Base-by-base conservation (phyloP, 2,329 filamentous ascomycete species). In the Botrytis aclada region DNA sequence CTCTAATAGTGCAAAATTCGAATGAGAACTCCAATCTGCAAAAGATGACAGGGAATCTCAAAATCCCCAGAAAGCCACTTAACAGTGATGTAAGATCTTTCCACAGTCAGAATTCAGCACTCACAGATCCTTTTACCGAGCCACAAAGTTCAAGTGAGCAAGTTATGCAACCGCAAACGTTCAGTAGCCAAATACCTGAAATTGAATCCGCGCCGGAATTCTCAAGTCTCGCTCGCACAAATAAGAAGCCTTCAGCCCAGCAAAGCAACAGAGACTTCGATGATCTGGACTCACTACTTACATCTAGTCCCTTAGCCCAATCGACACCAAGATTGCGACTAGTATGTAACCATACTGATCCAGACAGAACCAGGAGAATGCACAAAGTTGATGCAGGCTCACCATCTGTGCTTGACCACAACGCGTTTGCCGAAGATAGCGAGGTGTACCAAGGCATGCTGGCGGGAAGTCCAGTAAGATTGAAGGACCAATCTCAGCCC, bases 321-420 rank as follows among this genome's bases (percentile, higher is more conserved):
- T 80, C 79, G n/a, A 80, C 79, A 1, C 79, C 78, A 64, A 73
- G 76, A 54, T 73, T 77, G 43, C 75, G 76, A 8, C 70, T 78
- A 14, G 76, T 78, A 32, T 56, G 51, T 37, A 76, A 77, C 34
- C 70, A 69, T 4, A 74, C 77, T 25, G 75, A 77, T 43, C 66
- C 73, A 41, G 58, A 74, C 69, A 76, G 74, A 12, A 76, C 56
- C 29, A 75, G 71, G 20, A 72, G 61, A 29, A 39, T 78, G 51
- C 75, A 71, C 39, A 72, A 73, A 22, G 74, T 76, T n/a, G 73
- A 74, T 7, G 74, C 71, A 18, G 73, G 74, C 18, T 70, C 71
- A 6, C 77, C 71, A 4, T 79, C 77, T 14, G 51, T 76, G 0
- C 77, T 77, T 43, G 76, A 77, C 63, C 65, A 74, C 14, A 43